phyloP scores from a whole-genome alignment of 2,329 filamentous ascomycete genomes.

The Hypoxylon sp. region DNA sequence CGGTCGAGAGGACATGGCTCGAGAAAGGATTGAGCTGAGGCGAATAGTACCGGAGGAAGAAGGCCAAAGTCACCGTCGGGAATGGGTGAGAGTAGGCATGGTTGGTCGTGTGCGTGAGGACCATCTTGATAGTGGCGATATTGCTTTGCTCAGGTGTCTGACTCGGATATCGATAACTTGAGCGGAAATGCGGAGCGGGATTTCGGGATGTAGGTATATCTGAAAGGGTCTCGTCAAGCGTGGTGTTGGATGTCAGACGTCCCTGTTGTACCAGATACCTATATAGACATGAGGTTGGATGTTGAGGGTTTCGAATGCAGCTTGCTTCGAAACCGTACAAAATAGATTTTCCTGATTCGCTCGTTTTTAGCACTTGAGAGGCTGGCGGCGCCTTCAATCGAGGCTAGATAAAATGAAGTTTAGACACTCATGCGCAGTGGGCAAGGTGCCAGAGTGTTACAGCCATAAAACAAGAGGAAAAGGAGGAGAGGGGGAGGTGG shows the following conservation, averaged over 20 bases:
- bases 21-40: conserved; percentile 82
- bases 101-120: conserved; percentile 75
- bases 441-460: conserved; percentile 4
- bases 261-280: conserved; percentile 25
- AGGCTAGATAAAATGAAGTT: conserved; percentile 25
- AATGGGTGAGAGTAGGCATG: conserved; percentile 86
- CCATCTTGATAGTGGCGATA: conserved; percentile 62
- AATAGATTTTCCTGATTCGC: conserved; percentile 12
- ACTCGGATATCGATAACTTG: conserved; percentile 10
- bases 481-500: conserved; percentile 23
- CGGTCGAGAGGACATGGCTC: conserved; percentile 85
- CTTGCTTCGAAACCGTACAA: conserved; percentile 29
- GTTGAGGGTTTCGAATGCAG: conserved; percentile 23
- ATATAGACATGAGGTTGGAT: conserved; percentile 39
- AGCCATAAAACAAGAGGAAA: conserved; percentile 9
- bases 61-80: conserved; percentile 87
- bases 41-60: conserved; percentile 87
- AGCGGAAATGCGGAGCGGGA: neutral
- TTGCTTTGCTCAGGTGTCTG: neutral
- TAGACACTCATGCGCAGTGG: conserved; percentile 23
- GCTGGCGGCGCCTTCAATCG: conserved; percentile 22
- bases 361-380: conserved; percentile 3
- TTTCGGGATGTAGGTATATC: conserved; percentile 12
- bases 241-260: conserved; percentile 23
- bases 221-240: conserved; percentile 27